Conservation (phyloP, 495 filamentous ascomycete genomes). For the Penicillium crystallinum region DNA sequence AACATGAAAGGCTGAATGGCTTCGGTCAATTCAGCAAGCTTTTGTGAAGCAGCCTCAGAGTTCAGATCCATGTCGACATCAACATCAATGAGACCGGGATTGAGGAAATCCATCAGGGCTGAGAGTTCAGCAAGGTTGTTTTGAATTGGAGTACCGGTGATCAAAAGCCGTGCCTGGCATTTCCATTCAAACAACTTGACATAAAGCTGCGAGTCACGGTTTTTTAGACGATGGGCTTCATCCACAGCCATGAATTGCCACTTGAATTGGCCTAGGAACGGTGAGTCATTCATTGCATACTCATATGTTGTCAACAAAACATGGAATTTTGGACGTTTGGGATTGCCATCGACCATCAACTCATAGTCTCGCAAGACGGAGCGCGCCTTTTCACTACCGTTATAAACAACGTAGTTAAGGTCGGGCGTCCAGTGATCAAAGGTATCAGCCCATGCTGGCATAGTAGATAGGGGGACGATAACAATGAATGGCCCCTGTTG, state of each 20-base stretch:
- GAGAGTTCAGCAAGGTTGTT: conserved; percentile 91
- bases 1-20: conserved; percentile 87
- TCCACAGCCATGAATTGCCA: conserved; percentile 98
- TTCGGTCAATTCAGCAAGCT: conserved; percentile 64
- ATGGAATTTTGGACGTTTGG: conserved; percentile 85
- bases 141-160: conserved; percentile 96
- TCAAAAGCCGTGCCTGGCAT: conserved; percentile 78
- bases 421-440: conserved; percentile 96
- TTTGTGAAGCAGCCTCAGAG: conserved; percentile 61
- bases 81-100: conserved; percentile 79
- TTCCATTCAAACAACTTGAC: conserved; percentile 77
- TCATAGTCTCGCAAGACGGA: conserved; percentile 82
- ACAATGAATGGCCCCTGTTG: conserved; percentile 95
- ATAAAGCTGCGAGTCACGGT: conserved; percentile 89
- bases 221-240: conserved; percentile 96
- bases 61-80: conserved; percentile 84
- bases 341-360: conserved; percentile 75
- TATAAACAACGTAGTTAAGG: conserved; percentile 95
- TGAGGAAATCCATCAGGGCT: conserved; percentile 90
- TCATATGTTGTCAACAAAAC: conserved; percentile 94
- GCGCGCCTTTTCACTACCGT: conserved; percentile 76
- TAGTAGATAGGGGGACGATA: conserved; percentile 90
- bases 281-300: conserved; percentile 75
- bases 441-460: conserved; percentile 96
- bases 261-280: conserved; percentile 77